Percentiles rank a stretch among this genome's conserved stretches.
Conservation (phyloP, 768 basidiomycete genomes). For the Mycena kentingensis region DNA sequence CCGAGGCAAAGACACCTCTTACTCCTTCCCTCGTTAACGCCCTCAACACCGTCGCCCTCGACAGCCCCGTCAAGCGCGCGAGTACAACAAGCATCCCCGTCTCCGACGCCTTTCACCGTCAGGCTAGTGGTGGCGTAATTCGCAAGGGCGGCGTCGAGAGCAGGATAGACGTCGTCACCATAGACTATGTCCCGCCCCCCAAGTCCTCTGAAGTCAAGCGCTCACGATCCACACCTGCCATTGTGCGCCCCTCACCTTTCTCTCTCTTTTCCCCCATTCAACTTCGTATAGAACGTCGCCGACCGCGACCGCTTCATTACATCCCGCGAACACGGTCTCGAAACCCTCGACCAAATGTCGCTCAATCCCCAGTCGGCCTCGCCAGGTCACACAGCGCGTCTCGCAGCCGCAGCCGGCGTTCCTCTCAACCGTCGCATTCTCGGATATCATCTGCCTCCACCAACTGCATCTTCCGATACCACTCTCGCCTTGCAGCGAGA, state of each 20-base stretch:
- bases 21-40: constrained; percentile 48
- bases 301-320: constrained; percentile 76
- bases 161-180: constrained; percentile 72
- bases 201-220: constrained; percentile 62
- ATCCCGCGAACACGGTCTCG: constrained; percentile 49
- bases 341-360: constrained; percentile 64
- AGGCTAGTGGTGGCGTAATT: constrained; percentile 69
- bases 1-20: constrained; percentile 52
- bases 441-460: constrained; percentile 86
- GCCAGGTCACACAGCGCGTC: constrained; percentile 76
- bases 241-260: constrained; percentile 38
- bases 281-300: constrained; percentile 44
- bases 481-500: constrained; percentile 77
- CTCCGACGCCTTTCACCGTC: constrained; percentile 57
- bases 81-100: constrained; percentile 49
- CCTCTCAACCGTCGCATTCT: constrained; percentile 81
- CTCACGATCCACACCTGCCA: constrained; percentile 72
- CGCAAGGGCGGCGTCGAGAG: constrained; percentile 78
- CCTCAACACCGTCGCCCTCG: constrained; percentile 45
- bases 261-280: constrained; percentile 15
- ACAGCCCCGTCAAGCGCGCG: constrained; percentile 60
- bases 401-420: constrained; percentile 75
- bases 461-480: constrained; percentile 73
- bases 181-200: constrained; percentile 72
- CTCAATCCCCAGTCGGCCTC: constrained; percentile 62